phyloP scores from a whole-genome alignment of 73 alveolate species.

The Paramecium tetraurelia region DNA sequence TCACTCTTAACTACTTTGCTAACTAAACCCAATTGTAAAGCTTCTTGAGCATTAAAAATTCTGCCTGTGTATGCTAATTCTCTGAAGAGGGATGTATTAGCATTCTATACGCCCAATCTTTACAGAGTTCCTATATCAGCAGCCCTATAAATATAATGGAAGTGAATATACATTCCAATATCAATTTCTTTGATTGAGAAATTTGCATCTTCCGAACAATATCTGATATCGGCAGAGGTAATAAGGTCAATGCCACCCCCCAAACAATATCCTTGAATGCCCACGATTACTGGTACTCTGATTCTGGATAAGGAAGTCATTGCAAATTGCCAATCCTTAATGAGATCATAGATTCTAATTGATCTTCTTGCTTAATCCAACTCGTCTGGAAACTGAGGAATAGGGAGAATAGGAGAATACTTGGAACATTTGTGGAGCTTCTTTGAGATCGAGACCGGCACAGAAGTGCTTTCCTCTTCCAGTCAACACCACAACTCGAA shows the following conservation, averaged over 20 bases:
- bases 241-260: conserved; percentile 83
- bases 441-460: conserved; percentile 75
- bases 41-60: conserved; percentile 70
- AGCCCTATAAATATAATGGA: not conserved
- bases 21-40: conserved; percentile 58
- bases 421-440: conserved; percentile 34
- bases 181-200: conserved; percentile 78
- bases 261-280: conserved; percentile 73
- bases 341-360: conserved; percentile 16
- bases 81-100: conserved; percentile 71
- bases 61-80: conserved; percentile 75
- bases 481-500: conserved; percentile 68
- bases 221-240: conserved; percentile 81
- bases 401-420: not conserved
- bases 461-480: conserved; percentile 77
- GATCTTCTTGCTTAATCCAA: conserved; percentile 49
- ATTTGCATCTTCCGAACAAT: conserved; percentile 74
- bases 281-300: conserved; percentile 78
- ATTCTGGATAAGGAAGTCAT: not conserved
- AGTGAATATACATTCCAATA: conserved; percentile 65
- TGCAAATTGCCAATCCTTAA: conserved; percentile 24
- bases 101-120: conserved; percentile 62
- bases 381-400: not conserved
- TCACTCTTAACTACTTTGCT: conserved; percentile 50
- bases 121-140: conserved; percentile 80